Conservation (phyloP, 768 basidiomycete species). For the Collybia mongolica region DNA sequence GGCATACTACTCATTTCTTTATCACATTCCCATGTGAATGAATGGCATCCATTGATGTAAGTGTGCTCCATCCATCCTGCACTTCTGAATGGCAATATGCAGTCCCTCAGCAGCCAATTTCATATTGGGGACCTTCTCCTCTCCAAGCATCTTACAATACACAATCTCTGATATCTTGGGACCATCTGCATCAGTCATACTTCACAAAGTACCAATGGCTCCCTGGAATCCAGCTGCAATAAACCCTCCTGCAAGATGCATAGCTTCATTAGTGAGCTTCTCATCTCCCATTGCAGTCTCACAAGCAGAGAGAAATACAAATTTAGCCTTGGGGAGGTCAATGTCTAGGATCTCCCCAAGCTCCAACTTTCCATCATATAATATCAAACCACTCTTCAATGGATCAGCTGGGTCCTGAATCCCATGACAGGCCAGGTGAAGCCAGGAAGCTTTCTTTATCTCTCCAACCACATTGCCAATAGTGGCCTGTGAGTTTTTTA, state of each 20-base stretch:
- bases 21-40: too few species aligned
- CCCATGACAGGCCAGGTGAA: conserved; percentile 37
- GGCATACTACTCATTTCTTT: too few species aligned
- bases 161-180: too few species aligned
- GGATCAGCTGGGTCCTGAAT: conserved; percentile 24
- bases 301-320: conserved; percentile 46
- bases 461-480: conserved; percentile 10
- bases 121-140: too few species aligned
- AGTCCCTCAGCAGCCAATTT: too few species aligned
- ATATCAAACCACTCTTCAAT: conserved; percentile 19
- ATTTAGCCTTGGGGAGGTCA: conserved; percentile 17
- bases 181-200: too few species aligned
- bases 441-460: conserved; percentile 12
- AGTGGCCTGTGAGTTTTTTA: conserved; percentile 3
- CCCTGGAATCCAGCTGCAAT: too few species aligned
- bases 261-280: conserved; percentile 17
- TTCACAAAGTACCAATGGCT: too few species aligned
- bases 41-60: too few species aligned
- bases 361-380: conserved; percentile 17
- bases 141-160: too few species aligned
- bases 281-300: conserved; percentile 34
- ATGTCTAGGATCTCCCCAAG: conserved; percentile 18
- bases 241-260: conserved; percentile 7
- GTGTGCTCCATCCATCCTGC: too few species aligned
- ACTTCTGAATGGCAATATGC: too few species aligned